A percentile compares a stretch with the other conserved stretches of the same genome.
phyloP scores from a whole-genome alignment of 2,329 filamentous ascomycete genomes.

The Alternaria gaisen region DNA sequence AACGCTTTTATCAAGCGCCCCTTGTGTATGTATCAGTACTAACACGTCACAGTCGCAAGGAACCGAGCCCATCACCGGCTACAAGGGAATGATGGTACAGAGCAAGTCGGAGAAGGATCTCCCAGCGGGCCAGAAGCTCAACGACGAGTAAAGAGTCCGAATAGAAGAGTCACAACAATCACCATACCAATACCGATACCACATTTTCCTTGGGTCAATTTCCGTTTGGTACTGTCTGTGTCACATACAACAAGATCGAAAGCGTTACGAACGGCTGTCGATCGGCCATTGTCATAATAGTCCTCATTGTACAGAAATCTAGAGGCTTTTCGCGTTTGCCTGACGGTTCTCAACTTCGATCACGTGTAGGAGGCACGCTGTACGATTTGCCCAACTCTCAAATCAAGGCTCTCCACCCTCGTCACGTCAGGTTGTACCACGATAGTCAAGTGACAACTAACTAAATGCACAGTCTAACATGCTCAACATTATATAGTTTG shows the following conservation, averaged over 20 bases:
- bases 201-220: constrained; percentile 50
- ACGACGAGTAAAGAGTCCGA: constrained; percentile 43
- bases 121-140: constrained; percentile 35
- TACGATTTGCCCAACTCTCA: constrained; percentile 32
- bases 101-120: constrained; percentile 48
- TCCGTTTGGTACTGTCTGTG: constrained; percentile 49
- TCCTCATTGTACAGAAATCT: constrained; percentile 51
- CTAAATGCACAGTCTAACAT: not conserved
- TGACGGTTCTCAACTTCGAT: constrained; percentile 26
- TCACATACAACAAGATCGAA: constrained; percentile 41
- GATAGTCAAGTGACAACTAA: not conserved
- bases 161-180: constrained; percentile 34
- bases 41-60: constrained; percentile 46
- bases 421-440: not conserved
- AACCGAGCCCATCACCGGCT: constrained; percentile 51
- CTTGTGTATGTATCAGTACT: constrained; percentile 16
- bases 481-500: not conserved
- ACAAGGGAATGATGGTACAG: constrained; percentile 53
- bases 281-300: constrained; percentile 49
- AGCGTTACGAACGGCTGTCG: constrained; percentile 35
- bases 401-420: constrained; percentile 28
- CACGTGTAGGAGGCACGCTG: constrained; percentile 26
- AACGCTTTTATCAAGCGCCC: constrained; percentile 3
- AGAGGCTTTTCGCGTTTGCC: constrained; percentile 44
- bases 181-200: constrained; percentile 42